These are phyloP conservation scores for Pilobolus umbonatus DNA, from an alignment of 192 early-diverging fungal genomes.

Conservation along the genomic window DNA sequence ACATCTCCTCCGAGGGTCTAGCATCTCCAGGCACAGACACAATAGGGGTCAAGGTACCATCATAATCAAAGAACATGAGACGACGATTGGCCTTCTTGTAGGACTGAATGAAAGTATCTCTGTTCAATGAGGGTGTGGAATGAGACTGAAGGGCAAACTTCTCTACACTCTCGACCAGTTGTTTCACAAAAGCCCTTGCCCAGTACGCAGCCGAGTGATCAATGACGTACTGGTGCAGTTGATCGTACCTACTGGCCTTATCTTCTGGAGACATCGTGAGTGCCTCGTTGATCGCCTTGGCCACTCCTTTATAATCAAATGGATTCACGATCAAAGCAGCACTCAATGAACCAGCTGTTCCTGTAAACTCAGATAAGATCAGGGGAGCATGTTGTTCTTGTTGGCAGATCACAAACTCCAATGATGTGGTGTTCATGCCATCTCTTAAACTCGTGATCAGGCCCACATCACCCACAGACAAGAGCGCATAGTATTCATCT, in stretches of 20 bases:
- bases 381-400: constrained; percentile 75
- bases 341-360: constrained; percentile 80
- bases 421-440: constrained; percentile 96
- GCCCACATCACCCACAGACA: constrained; percentile 91
- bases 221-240: constrained; percentile 78
- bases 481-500: constrained; percentile 94
- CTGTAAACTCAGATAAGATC: constrained; percentile 95
- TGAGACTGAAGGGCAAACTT: constrained; percentile 39
- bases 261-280: constrained; percentile 62
- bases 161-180: constrained; percentile 51
- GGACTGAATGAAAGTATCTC: constrained; percentile 27
- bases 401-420: constrained; percentile 94
- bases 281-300: constrained; percentile 71
- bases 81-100: constrained; percentile 65
- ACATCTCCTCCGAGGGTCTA: constrained; percentile 82
- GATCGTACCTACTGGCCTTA: constrained; percentile 41
- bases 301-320: constrained; percentile 82
- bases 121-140: constrained; percentile 41
- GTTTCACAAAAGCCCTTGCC: constrained; percentile 78
- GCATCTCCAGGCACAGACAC: constrained; percentile 80
- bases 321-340: constrained; percentile 82
- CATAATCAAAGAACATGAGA: constrained; percentile 93
- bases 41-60: constrained; percentile 96
- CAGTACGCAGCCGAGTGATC: constrained; percentile 82
- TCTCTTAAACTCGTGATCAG: constrained; percentile 92